Evolutionary conservation across 345 rosid genomes (phyloP).

Genomic region (Hypericum androsaemum): DNA sequence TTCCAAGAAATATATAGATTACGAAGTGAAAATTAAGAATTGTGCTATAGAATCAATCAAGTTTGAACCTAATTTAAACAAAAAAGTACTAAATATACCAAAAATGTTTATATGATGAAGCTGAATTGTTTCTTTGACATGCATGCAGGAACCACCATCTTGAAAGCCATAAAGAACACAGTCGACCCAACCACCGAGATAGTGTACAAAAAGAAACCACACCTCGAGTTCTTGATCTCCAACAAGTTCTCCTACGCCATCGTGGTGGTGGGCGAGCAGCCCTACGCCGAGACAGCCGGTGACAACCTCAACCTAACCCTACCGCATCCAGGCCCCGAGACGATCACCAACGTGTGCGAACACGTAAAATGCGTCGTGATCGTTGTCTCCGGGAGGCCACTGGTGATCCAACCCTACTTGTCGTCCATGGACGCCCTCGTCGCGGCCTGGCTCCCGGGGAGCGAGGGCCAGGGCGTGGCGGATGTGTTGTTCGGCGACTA

Average conservation of each 20-base stretch:
- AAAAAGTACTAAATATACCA: too few species aligned
- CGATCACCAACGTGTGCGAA: background rate
- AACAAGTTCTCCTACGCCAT: conserved; percentile 2
- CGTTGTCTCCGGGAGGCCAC: background rate
- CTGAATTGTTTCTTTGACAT: too few species aligned
- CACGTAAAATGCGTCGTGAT: conserved; percentile 2
- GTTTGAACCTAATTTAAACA: too few species aligned
- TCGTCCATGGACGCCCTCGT: background rate
- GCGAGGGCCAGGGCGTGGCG: conserved; percentile 6
- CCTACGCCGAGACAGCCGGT: conserved; percentile 5
- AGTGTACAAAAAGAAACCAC: background rate
- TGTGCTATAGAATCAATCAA: too few species aligned
- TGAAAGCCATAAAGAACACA: background rate
- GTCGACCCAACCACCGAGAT: conserved; percentile 6
- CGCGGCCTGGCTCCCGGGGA: conserved; percentile 4
- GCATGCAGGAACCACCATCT: conserved; percentile 7
- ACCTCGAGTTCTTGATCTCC: background rate
- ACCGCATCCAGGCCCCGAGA: conserved; percentile 1
- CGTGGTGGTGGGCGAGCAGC: conserved; percentile 7
- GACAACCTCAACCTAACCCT: conserved; percentile 8
- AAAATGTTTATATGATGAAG: too few species aligned
- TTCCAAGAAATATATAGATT: too few species aligned
- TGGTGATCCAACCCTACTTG: background rate
- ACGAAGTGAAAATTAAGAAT: too few species aligned
- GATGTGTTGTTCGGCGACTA: conserved; percentile 5